These are phyloP conservation scores for Clarireedia sp. DNA, from an alignment of 2,329 filamentous ascomycete genomes.

Conservation along the genomic window DNA sequence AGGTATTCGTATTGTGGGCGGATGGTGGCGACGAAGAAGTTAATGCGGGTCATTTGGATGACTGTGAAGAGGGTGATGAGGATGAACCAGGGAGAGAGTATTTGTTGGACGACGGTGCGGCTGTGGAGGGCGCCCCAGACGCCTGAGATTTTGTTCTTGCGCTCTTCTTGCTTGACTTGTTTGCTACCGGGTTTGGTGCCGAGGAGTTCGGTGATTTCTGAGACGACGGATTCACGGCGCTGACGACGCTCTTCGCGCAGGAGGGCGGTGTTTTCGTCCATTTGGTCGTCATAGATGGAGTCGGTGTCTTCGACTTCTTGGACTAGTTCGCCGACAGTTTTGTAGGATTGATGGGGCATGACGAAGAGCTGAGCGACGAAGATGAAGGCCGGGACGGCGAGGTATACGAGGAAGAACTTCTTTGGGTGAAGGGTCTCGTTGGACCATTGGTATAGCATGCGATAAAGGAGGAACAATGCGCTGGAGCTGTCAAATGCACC, in stretches of 20 bases:
- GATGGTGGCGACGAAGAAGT: conserved; percentile 87
- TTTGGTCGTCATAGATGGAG: conserved; percentile 42
- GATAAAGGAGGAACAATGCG: conserved; percentile 68
- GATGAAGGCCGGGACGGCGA: conserved; percentile 62
- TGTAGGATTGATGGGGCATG: conserved; percentile 71
- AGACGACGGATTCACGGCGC: conserved; percentile 33
- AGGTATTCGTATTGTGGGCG: conserved; percentile 74
- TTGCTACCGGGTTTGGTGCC: conserved; percentile 55
- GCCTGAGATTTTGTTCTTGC: conserved; percentile 57
- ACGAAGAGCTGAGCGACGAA: conserved; percentile 58
- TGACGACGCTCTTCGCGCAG: conserved; percentile 42
- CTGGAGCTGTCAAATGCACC: conserved; percentile 80
- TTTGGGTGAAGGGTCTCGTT: conserved; percentile 50
- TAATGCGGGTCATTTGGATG: conserved; percentile 73
- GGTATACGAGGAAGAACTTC: conserved; percentile 65
- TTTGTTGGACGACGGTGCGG: conserved; percentile 61
- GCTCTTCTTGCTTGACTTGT: conserved; percentile 59
- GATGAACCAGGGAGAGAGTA: conserved; percentile 74
- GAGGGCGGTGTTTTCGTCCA: conserved; percentile 39
- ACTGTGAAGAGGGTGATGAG: conserved; percentile 73
- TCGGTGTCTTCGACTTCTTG: conserved; percentile 55
- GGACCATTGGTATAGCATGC: conserved; percentile 58
- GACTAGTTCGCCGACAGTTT: conserved; percentile 77
- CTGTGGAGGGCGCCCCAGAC: conserved; percentile 85
- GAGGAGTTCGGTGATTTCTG: conserved; percentile 66